Evolutionary conservation across 2,329 filamentous ascomycete genomes (phyloP).

Genomic region (Pezicula neosporulosa): DNA sequence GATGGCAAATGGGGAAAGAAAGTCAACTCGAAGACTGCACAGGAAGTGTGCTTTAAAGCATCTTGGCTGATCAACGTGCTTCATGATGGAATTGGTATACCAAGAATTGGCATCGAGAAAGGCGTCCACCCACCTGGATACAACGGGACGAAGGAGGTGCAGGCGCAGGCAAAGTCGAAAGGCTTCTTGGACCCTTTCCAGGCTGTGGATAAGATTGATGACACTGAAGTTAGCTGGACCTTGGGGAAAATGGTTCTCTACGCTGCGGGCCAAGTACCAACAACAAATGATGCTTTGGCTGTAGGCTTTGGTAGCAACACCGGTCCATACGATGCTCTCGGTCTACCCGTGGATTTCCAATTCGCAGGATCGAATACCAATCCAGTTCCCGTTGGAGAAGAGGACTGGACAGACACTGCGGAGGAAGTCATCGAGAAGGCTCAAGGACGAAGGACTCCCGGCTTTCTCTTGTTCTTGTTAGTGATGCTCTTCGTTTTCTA

Average conservation of each 20-base stretch:
- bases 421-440: conserved; percentile 63
- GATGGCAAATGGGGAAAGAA: conserved; percentile 73
- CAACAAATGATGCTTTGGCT: conserved; percentile 57
- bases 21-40: conserved; percentile 68
- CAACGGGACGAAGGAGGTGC: conserved; percentile 70
- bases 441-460: conserved; percentile 65
- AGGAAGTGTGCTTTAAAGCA: conserved; percentile 94
- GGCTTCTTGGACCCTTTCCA: conserved; percentile 84
- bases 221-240: conserved; percentile 94
- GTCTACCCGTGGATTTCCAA: conserved; percentile 75
- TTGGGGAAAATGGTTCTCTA: conserved; percentile 95
- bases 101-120: conserved; percentile 75
- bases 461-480: conserved; percentile 73
- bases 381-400: conserved; percentile 37
- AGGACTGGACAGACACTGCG: conserved; percentile 50
- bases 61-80: conserved; percentile 97
- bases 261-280: conserved; percentile 80
- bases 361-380: conserved; percentile 60
- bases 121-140: conserved; percentile 41
- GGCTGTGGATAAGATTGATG: conserved; percentile 87
- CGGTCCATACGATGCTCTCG: conserved; percentile 29
- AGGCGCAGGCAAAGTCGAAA: conserved; percentile 66
- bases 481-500: conserved; percentile 67
- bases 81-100: conserved; percentile 93
- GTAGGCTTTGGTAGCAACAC: conserved; percentile 90